Conservation (phyloP, 106 monocot species). For the Agapanthus africanus region DNA sequence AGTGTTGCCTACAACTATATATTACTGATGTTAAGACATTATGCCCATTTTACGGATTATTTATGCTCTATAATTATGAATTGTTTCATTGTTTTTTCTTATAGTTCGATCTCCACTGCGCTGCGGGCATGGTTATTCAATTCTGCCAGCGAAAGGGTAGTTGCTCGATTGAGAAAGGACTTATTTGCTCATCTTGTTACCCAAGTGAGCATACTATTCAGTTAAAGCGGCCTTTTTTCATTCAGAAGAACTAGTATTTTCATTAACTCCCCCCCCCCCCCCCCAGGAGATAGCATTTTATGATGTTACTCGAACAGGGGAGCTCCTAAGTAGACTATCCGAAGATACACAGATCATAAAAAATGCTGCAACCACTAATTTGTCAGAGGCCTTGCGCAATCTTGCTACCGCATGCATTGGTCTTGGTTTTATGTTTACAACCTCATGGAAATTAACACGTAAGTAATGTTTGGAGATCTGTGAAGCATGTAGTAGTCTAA, state of each 20-base stretch:
- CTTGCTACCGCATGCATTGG: constrained; percentile 78
- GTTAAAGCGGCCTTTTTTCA: background rate
- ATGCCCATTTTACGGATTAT: background rate
- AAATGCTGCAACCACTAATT: constrained; percentile 96
- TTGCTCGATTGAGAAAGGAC: constrained; percentile 89
- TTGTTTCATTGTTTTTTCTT: constrained; percentile 13
- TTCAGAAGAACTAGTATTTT: background rate
- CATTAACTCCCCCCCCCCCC: background rate
- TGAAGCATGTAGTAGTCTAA: background rate
- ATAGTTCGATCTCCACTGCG: constrained; percentile 71
- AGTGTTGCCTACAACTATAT: background rate
- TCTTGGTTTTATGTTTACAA: constrained; percentile 84
- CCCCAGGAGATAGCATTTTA: constrained; percentile 94
- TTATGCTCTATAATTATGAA: no score
- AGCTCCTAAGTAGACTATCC: constrained; percentile 94
- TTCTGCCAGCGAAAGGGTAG: constrained; percentile 97
- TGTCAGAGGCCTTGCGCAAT: constrained; percentile 92
- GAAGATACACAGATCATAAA: constrained; percentile 99
- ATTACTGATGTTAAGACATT: background rate
- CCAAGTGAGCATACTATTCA: constrained; percentile 45
- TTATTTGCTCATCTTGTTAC: constrained; percentile 85
- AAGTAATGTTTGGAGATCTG: constrained; percentile 21
- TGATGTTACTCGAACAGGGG: constrained; percentile 97
- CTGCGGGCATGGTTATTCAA: constrained; percentile 92
- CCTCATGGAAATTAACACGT: constrained; percentile 98